Conservation (phyloP, 768 basidiomycete species). For the Lactifluus rugatus region DNA sequence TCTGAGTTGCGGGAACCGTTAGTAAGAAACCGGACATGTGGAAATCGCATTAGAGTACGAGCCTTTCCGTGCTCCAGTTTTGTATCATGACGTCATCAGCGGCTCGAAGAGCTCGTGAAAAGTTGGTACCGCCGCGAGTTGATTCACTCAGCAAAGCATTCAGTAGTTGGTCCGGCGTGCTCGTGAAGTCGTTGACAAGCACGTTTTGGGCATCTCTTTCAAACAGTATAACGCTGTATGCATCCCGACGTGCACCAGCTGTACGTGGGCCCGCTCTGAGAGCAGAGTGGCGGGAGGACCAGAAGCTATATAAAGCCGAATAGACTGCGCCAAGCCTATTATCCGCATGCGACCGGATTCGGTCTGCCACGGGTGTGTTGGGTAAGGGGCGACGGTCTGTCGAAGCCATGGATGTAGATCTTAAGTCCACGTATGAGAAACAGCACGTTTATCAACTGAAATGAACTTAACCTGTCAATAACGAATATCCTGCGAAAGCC, state of each 20-base stretch:
- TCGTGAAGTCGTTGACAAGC: conserved; percentile 38
- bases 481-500: conserved; percentile 38
- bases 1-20: conserved; percentile 23
- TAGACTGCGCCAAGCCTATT: conserved; percentile 53
- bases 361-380: conserved; percentile 33
- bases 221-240: conserved; percentile 49
- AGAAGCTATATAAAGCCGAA: conserved; percentile 46
- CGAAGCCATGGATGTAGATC: conserved; percentile 42
- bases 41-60: background rate
- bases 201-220: conserved; percentile 20
- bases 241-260: conserved; percentile 33
- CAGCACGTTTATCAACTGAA: background rate
- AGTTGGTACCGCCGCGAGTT: conserved; percentile 35
- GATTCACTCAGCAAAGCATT: conserved; percentile 27
- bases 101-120: conserved; percentile 30
- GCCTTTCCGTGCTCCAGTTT: conserved; percentile 46
- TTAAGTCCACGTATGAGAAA: conserved; percentile 19
- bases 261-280: conserved; percentile 22
- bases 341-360: conserved; percentile 30
- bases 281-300: conserved; percentile 24
- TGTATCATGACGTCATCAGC: conserved; percentile 33
- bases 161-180: conserved; percentile 38
- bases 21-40: background rate
- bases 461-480: conserved; percentile 33
- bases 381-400: conserved; percentile 37